These are phyloP conservation scores for Penicillium sp. DNA, from an alignment of 2,329 filamentous ascomycete species.

Conservation along the genomic window DNA sequence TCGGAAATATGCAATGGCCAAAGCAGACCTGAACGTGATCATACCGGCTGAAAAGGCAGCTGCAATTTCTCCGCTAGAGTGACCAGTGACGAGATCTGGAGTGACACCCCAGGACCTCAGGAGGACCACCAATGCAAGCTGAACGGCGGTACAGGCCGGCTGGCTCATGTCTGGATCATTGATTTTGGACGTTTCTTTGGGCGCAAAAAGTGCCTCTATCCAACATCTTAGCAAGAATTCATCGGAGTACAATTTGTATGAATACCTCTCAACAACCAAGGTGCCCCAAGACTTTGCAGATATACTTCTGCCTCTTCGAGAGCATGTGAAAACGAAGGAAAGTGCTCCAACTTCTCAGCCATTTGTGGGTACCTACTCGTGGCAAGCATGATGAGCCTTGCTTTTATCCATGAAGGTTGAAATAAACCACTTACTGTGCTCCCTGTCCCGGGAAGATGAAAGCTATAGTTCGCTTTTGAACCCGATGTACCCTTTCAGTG, in stretches of 20 bases:
- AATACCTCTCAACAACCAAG: background rate
- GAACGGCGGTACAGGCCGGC: constrained; percentile 15
- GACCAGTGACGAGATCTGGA: constrained; percentile 4
- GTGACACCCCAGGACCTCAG: constrained; percentile 8
- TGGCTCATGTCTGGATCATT: constrained; percentile 6
- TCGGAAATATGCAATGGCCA: constrained; percentile 19
- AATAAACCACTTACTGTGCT: constrained; percentile 20
- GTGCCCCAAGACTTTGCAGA: background rate
- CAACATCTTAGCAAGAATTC: background rate
- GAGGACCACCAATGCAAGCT: constrained; percentile 11
- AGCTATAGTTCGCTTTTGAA: background rate
- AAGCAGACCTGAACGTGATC: constrained; percentile 2
- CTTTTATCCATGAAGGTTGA: too few relatives aligned
- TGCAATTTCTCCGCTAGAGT: constrained; percentile 9
- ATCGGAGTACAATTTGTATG: too few relatives aligned
- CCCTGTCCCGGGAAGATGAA: constrained; percentile 22
- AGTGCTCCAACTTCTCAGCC: constrained; percentile 8
- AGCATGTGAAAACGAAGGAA: background rate
- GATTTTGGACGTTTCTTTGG: background rate
- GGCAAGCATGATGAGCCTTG: too few relatives aligned
- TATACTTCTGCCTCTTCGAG: background rate
- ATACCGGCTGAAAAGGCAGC: constrained; percentile 9
- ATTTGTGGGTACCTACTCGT: constrained; percentile 5
- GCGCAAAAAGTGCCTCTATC: background rate
- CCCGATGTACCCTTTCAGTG: background rate